phyloP scores from a whole-genome alignment of 1,284 basidiomycete species.

The Fomes fomentarius region DNA sequence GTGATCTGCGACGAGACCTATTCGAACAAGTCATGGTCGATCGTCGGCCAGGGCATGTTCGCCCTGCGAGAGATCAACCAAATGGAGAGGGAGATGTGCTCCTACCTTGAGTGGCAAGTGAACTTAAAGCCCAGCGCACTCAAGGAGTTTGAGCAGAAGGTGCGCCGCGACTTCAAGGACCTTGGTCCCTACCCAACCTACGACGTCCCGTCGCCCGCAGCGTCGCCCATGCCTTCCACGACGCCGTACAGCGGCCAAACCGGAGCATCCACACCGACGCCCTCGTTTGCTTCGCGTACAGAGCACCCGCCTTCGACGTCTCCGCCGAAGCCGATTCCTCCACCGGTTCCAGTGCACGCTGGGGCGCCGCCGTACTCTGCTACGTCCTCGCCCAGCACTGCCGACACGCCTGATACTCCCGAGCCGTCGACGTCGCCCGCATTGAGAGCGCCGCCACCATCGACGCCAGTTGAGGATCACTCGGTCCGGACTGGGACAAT shows the following conservation, averaged over 20 bases:
- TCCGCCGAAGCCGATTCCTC: neutral
- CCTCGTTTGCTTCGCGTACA: constrained; percentile 37
- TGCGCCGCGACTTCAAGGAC: constrained; percentile 65
- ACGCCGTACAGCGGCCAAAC: constrained; percentile 37
- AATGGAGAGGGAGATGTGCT: constrained; percentile 95
- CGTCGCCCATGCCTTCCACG: constrained; percentile 53
- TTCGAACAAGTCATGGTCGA: constrained; percentile 94
- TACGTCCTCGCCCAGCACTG: constrained; percentile 20
- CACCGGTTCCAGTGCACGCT: neutral
- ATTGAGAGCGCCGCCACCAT: constrained; percentile 55
- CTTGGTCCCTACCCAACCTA: constrained; percentile 61
- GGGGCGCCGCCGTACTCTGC: neutral
- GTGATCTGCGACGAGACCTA: constrained; percentile 96
- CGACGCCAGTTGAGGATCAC: constrained; percentile 53
- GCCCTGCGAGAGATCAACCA: constrained; percentile 91
- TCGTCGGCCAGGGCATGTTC: constrained; percentile 93
- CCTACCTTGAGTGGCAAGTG: constrained; percentile 90
- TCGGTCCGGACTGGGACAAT: constrained; percentile 48
- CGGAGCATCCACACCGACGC: constrained; percentile 43
- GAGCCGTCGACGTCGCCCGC: constrained; percentile 55
- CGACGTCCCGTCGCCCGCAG: constrained; percentile 53
- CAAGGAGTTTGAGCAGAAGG: constrained; percentile 62
- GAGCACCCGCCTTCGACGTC: neutral
- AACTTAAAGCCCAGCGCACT: constrained; percentile 75
- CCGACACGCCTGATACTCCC: constrained; percentile 50